phyloP scores from a whole-genome alignment of 768 basidiomycete species.

The Xanthoconium stramineum region DNA sequence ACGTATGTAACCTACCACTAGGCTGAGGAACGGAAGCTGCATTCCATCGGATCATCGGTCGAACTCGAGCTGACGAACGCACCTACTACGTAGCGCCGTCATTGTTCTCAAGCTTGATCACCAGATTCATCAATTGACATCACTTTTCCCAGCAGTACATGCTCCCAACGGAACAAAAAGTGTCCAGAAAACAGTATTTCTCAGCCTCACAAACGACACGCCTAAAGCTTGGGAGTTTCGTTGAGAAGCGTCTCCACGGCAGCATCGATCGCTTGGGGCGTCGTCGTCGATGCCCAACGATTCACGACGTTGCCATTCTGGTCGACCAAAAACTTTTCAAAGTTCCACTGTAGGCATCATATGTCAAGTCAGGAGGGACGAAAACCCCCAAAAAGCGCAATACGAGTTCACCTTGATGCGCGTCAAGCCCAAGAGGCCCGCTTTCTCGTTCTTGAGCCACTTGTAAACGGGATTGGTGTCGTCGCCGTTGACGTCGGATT shows the following conservation, averaged over 20 bases:
- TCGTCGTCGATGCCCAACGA: constrained; percentile 75
- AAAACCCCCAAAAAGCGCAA: background rate
- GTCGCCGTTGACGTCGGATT: constrained; percentile 91
- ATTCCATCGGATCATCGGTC: no score
- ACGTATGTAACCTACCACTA: no score
- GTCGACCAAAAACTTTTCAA: constrained; percentile 85
- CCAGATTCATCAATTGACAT: no score
- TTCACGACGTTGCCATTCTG: constrained; percentile 72
- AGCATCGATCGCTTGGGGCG: constrained; percentile 59
- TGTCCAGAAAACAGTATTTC: background rate
- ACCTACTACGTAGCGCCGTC: no score
- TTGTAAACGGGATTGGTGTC: constrained; percentile 79
- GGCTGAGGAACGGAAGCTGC: no score
- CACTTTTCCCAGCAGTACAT: no score
- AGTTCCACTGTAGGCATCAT: constrained; percentile 65
- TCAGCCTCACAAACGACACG: background rate
- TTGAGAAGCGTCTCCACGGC: constrained; percentile 60
- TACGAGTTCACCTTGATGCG: constrained; percentile 57
- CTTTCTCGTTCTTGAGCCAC: constrained; percentile 79
- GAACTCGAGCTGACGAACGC: no score
- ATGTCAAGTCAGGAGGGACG: background rate
- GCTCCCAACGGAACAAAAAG: background rate
- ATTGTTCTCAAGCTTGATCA: no score
- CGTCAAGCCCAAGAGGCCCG: constrained; percentile 66
- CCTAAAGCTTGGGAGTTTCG: constrained; percentile 17